phyloP scores from a whole-genome alignment of 345 rosid genomes.

The Alliaria petiolata region DNA sequence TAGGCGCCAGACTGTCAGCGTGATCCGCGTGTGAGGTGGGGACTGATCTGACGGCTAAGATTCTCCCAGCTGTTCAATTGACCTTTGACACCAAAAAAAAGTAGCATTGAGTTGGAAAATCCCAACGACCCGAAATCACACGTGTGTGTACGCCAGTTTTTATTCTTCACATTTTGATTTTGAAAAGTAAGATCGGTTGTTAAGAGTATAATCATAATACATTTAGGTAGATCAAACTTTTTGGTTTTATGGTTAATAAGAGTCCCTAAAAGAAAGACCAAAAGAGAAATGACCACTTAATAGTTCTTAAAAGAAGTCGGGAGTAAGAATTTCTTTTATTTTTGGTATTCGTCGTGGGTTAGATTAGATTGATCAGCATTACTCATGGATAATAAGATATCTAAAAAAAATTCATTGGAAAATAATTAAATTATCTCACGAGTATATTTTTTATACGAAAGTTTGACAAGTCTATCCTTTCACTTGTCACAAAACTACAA shows the following conservation, averaged over 20 bases:
- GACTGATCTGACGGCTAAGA: slow-evolving; percentile 26
- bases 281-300: neutral
- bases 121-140: slow-evolving; percentile 4
- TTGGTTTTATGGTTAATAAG: neutral
- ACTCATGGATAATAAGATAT: neutral
- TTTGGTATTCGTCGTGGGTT: neutral
- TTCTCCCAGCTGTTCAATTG: slow-evolving; percentile 19
- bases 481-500: neutral
- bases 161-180: neutral
- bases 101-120: slow-evolving; percentile 18
- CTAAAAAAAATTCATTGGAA: neutral
- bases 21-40: slow-evolving; percentile 15
- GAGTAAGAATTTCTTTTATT: neutral
- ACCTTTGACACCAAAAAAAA: slow-evolving; percentile 10
- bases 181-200: neutral
- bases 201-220: neutral
- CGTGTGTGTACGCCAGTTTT: slow-evolving; percentile 1
- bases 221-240: neutral
- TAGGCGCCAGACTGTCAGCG: slow-evolving; percentile 8
- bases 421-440: neutral
- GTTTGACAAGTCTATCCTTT: neutral
- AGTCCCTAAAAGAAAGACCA: neutral
- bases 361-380: neutral
- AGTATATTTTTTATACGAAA: neutral
- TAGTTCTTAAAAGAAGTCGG: neutral